A percentile compares a stretch with the other conserved stretches of the same genome.
phyloP scores from a whole-genome alignment of 2,329 filamentous ascomycete species.

The Cladosporium sp. region DNA sequence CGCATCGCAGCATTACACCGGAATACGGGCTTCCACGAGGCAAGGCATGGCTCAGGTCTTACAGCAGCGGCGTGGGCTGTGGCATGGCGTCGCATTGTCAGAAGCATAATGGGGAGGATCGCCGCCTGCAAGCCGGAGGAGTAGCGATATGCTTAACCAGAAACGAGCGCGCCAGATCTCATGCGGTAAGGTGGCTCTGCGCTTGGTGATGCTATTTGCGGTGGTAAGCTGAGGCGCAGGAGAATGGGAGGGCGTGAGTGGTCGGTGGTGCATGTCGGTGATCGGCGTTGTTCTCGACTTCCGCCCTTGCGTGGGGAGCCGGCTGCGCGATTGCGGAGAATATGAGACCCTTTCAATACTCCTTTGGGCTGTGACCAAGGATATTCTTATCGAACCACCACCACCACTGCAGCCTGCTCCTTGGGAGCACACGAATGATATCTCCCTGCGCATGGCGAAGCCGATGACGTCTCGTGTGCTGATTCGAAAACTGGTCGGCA shows the following conservation, averaged over 20 bases:
- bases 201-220: slow-evolving; percentile 8
- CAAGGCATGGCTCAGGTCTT: slow-evolving; percentile 12
- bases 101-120: slow-evolving; percentile 10
- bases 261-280: background rate
- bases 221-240: slow-evolving; percentile 12
- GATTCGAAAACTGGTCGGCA: background rate
- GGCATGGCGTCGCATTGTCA: slow-evolving; percentile 11
- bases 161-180: background rate
- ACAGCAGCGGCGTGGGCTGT: slow-evolving; percentile 4
- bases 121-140: background rate
- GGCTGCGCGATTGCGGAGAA: background rate
- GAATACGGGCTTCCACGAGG: slow-evolving; percentile 10
- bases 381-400: background rate
- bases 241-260: slow-evolving; percentile 1
- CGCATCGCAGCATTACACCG: slow-evolving; percentile 1
- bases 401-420: background rate
- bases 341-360: background rate
- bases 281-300: background rate
- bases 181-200: background rate
- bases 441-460: background rate
- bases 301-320: background rate
- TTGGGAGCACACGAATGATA: background rate
- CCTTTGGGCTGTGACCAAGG: background rate
- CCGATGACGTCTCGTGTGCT: background rate
- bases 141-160: slow-evolving; percentile 7